Conservation (phyloP, 306 rosid genomes). For the Neltuma alba region DNA sequence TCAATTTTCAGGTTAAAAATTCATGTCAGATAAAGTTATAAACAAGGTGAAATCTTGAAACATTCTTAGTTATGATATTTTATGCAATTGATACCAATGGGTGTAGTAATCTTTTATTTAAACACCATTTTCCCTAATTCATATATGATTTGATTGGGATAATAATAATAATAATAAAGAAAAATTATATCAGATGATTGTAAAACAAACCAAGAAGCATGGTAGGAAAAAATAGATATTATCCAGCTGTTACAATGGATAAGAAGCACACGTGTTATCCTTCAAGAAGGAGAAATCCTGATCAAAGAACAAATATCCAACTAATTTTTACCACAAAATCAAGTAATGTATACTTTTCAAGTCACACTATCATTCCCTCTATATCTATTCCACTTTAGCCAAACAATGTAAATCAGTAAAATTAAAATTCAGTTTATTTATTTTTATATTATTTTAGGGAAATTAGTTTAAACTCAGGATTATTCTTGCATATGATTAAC, state of each 20-base stretch:
- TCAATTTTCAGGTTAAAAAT: neutral
- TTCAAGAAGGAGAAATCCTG: constrained; percentile 43
- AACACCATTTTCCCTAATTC: neutral
- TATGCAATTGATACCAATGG: neutral
- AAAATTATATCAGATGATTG: neutral
- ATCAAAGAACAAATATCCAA: constrained; percentile 32
- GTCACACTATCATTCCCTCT: neutral
- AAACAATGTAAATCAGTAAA: neutral
- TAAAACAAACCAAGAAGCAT: constrained; percentile 1
- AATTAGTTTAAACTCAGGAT: neutral
- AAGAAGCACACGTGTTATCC: constrained; percentile 49
- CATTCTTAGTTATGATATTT: neutral
- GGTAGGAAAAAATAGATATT: constrained; percentile 7
- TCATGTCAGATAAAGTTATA: constrained; percentile 3
- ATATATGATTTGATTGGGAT: neutral
- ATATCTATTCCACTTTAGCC: neutral
- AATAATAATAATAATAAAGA: neutral
- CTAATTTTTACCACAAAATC: constrained; percentile 24
- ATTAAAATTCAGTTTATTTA: neutral
- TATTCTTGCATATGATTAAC: neutral
- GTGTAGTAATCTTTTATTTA: neutral
- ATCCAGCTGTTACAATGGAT: constrained; percentile 42
- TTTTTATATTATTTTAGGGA: neutral
- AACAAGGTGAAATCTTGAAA: neutral
- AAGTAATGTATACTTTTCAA: constrained; percentile 21